These are phyloP conservation scores for Taphrina wiesneri DNA, from an alignment of 1,139 yeast genomes.

Conservation along the genomic window DNA sequence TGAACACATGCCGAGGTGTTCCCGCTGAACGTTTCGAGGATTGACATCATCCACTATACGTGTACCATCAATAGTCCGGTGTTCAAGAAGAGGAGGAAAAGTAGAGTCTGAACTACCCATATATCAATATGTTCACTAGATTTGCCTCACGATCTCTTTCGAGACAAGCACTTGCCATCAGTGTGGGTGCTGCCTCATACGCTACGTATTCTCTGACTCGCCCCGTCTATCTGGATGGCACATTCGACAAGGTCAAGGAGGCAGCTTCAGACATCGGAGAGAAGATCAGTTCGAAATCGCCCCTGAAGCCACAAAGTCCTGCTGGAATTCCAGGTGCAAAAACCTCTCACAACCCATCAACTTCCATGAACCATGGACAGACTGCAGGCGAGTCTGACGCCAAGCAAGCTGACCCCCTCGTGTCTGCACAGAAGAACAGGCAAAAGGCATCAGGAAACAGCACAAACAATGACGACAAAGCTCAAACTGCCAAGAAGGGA, in stretches of 20 bases:
- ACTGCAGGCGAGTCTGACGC: constrained; percentile 17
- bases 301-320: constrained; percentile 27
- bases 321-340: constrained; percentile 27
- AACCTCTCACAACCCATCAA: constrained; percentile 22
- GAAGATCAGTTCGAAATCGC: constrained; percentile 2
- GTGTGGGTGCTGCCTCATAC: constrained; percentile 7
- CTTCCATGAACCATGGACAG: constrained; percentile 31
- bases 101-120: too few species aligned
- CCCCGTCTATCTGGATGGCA: constrained; percentile 12
- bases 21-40: not conserved
- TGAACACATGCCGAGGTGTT: not conserved
- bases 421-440: constrained; percentile 31
- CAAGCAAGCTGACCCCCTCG: constrained; percentile 21
- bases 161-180: constrained; percentile 5
- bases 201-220: constrained; percentile 14
- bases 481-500: constrained; percentile 19
- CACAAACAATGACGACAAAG: constrained; percentile 19
- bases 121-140: constrained; percentile 8
- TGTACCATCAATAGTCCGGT: not conserved
- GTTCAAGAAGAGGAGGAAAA: too few species aligned
- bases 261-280: constrained; percentile 17
- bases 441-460: constrained; percentile 21
- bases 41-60: constrained; percentile 1
- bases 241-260: constrained; percentile 19
- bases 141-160: not conserved